Evolutionary conservation across 805 yeast genomes (phyloP), one percentile per base, ranked within the genome.

Genomic region (Kluyveromyces starmeri): DNA sequence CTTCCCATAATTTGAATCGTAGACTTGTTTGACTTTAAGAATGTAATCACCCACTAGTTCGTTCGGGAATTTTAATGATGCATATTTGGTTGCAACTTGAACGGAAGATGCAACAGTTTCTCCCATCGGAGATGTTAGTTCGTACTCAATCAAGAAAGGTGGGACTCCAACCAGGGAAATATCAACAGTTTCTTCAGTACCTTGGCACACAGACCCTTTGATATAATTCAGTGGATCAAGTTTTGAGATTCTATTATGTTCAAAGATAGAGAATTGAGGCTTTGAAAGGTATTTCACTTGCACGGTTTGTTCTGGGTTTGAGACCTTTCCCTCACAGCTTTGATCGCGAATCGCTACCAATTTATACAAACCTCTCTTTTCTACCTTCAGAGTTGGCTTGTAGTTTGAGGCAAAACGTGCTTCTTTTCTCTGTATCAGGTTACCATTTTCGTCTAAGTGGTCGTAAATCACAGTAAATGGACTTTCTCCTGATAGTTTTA

Each of bases 111-210:
- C 51, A 16, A 47, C 42, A 39, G 42, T 52, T 34, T 51, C 55
- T 1, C 84, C 84, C 46, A 59, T 64, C 5, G 92, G 88, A 25
- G 67, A 58, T 18, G 59, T 59, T 11, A 81, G 57, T n/a, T 73
- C 70, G 52, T 85, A 84, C 25, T 72, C 75, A 17, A 86, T 60
- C n/a, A 70, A 57, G 43, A 84, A 84, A 16, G 89, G 88, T 1
- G 77, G 65, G 5, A 70, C 56, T 1, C 85, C 89, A 25, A 58
- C 59, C 22, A 81, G 53, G 2, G 65, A 51, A 21, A 82, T 41
- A 35, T 71, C 78, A 20, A 73, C 51, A 2, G 67, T 59, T 36
- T 65, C 69, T 36, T 68, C 73, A 20, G 58, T 62, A 26, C 61
- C 64, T 43, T 70, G 72, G 43, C 80, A 73, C 10, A 72, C 67